Conservation (phyloP, 164 flowering plant species). For the grape (Vitis vinifera) region DNA sequence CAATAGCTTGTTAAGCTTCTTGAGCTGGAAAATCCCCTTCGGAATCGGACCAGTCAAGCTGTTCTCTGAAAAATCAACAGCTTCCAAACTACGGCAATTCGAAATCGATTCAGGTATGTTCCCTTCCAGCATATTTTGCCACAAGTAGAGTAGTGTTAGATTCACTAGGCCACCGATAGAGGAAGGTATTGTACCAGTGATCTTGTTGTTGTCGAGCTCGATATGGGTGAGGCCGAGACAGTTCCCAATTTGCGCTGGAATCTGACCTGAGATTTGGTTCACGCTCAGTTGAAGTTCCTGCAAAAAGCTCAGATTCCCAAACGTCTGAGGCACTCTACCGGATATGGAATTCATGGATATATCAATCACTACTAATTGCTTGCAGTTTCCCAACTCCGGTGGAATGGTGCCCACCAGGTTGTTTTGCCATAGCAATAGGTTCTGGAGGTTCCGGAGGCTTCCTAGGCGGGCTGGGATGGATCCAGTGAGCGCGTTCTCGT, state of each 20-base stretch:
- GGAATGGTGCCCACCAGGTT: slow-evolving; percentile 68
- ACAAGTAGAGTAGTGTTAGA: slow-evolving; percentile 56
- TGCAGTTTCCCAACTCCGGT: slow-evolving; percentile 62
- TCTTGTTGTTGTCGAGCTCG: slow-evolving; percentile 81
- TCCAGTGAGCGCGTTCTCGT: slow-evolving; percentile 69
- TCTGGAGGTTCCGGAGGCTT: slow-evolving; percentile 46
- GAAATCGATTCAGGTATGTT: slow-evolving; percentile 56
- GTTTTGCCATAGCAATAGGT: slow-evolving; percentile 71
- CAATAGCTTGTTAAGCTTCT: slow-evolving; percentile 58
- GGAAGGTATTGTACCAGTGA: slow-evolving; percentile 65
- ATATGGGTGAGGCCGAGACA: slow-evolving; percentile 53
- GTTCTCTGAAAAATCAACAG: slow-evolving; percentile 70
- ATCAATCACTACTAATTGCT: slow-evolving; percentile 46
- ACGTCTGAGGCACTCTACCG: slow-evolving; percentile 52
- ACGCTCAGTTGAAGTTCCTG: slow-evolving; percentile 71
- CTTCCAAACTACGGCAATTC: slow-evolving; percentile 50
- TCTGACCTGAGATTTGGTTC: slow-evolving; percentile 64
- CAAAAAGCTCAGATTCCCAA: slow-evolving; percentile 53
- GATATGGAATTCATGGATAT: slow-evolving; percentile 67
- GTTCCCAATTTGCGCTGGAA: slow-evolving; percentile 54
- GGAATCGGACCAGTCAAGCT: slow-evolving; percentile 62
- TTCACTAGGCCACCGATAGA: slow-evolving; percentile 52
- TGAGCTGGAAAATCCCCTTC: slow-evolving; percentile 55
- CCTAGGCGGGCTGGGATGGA: slow-evolving; percentile 59
- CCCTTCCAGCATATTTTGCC: slow-evolving; percentile 76